Percentiles rank a stretch among this genome's conserved stretches.
Evolutionary conservation across 495 filamentous ascomycete species (phyloP).

Genomic region (Xylaria nigripes): DNA sequence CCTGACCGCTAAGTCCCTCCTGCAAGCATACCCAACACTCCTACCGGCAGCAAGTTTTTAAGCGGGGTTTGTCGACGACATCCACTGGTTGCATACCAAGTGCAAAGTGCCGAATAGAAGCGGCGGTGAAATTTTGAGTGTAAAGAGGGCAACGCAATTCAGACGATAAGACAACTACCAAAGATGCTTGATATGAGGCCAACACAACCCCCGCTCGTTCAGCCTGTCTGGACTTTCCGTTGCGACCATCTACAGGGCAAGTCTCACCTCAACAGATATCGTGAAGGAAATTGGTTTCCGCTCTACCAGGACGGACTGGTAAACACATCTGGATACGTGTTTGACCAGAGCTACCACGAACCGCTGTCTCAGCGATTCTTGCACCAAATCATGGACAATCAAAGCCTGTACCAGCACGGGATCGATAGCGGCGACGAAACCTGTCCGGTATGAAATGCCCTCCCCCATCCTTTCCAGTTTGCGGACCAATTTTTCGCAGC

Average conservation of each 20-base stretch:
- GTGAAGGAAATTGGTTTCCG: slow-evolving; percentile 5
- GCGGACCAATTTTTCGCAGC: background rate
- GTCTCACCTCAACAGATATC: slow-evolving; percentile 16
- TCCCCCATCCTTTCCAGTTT: slow-evolving; percentile 4
- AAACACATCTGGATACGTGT: slow-evolving; percentile 3
- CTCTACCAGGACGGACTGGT: slow-evolving; percentile 5
- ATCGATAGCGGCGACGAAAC: slow-evolving; percentile 21
- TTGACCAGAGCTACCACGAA: slow-evolving; percentile 3
- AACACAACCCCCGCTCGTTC: slow-evolving; percentile 16
- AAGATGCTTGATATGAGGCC: slow-evolving; percentile 23
- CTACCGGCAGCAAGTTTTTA: slow-evolving; percentile 3
- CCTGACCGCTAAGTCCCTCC: slow-evolving; percentile 24
- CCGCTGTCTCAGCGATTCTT: slow-evolving; percentile 14
- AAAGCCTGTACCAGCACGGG: slow-evolving; percentile 15
- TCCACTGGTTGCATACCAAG: slow-evolving; percentile 14
- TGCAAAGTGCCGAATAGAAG: slow-evolving; percentile 17
- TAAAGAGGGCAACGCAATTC: slow-evolving; percentile 4
- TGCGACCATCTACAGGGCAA: slow-evolving; percentile 13
- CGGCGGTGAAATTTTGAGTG: slow-evolving; percentile 22
- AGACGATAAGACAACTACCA: slow-evolving; percentile 18
- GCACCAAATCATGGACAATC: slow-evolving; percentile 19
- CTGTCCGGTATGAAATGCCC: slow-evolving; percentile 17
- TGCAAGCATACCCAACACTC: slow-evolving; percentile 27
- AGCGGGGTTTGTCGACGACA: slow-evolving; percentile 21
- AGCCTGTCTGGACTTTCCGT: slow-evolving; percentile 12